phyloP scores from a whole-genome alignment of 257 asterid genomes.

The Lycium ferocissimum region DNA sequence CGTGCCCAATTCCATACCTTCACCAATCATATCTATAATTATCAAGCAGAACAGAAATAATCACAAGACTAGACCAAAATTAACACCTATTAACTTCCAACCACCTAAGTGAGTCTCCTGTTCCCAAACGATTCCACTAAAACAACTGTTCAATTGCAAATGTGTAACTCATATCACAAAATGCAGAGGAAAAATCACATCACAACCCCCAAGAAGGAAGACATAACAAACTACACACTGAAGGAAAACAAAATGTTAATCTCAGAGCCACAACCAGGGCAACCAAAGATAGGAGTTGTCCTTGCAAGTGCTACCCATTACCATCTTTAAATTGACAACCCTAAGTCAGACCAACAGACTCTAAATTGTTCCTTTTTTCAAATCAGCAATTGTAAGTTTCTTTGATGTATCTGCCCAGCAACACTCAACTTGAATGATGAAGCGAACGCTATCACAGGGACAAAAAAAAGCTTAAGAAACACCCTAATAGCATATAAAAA shows the following conservation, averaged over 20 bases:
- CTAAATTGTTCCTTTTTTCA: not conserved
- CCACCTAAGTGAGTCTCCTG: not conserved
- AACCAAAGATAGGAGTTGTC: not conserved
- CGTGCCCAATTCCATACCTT: not conserved
- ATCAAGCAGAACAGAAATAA: not conserved
- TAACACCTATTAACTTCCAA: not conserved
- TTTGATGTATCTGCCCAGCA: not conserved
- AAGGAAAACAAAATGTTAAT: conserved; percentile 3
- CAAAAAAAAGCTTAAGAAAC: too few relatives aligned
- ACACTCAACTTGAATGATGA: too few relatives aligned
- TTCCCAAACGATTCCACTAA: not conserved
- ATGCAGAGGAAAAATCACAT: not conserved
- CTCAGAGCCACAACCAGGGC: not conserved
- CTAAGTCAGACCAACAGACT: not conserved
- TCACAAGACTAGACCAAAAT: not conserved
- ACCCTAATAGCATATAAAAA: too few relatives aligned
- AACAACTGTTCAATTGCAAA: not conserved
- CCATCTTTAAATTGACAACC: not conserved
- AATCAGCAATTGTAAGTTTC: not conserved
- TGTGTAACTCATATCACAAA: not conserved
- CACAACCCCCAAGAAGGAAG: not conserved
- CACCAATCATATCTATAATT: not conserved
- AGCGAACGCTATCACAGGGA: too few relatives aligned
- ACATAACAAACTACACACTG: not conserved
- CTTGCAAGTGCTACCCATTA: not conserved